Evolutionary conservation across 2,329 filamentous ascomycete genomes (phyloP).

Genomic region (Didymellaceae sp.): DNA sequence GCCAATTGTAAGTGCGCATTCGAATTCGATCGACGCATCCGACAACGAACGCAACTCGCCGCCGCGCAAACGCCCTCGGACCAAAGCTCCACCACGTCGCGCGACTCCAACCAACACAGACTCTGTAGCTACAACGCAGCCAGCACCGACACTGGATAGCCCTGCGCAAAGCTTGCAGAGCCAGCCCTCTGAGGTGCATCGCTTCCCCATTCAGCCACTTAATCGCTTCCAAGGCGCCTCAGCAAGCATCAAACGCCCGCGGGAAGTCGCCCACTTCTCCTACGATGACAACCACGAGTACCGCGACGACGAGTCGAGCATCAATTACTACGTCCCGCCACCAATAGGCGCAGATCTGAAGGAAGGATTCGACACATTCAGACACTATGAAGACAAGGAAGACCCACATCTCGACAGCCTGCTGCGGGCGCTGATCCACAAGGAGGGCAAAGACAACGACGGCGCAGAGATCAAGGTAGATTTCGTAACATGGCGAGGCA

Average conservation of each 20-base stretch:
- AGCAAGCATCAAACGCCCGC: constrained; percentile 43
- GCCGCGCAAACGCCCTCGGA: constrained; percentile 40
- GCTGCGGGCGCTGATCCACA: constrained; percentile 73
- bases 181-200: constrained; percentile 13
- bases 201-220: constrained; percentile 42
- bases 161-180: no score
- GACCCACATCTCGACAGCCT: constrained; percentile 90
- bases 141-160: not conserved
- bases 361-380: constrained; percentile 80
- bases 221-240: constrained; percentile 43
- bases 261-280: constrained; percentile 94
- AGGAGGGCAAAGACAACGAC: constrained; percentile 68
- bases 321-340: constrained; percentile 87
- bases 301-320: constrained; percentile 75
- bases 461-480: constrained; percentile 74
- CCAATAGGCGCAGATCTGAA: constrained; percentile 76
- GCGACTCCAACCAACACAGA: no score
- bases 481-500: constrained; percentile 91
- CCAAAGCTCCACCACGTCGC: constrained; percentile 43
- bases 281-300: constrained; percentile 85
- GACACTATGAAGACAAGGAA: constrained; percentile 78
- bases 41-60: constrained; percentile 27
- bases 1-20: constrained; percentile 1
- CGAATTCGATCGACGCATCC: constrained; percentile 12
- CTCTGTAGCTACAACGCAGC: not conserved